Percentiles rank a stretch among this genome's conserved stretches.
These are phyloP conservation scores for Lentinula sp. DNA, from an alignment of 768 basidiomycete genomes.

Conservation along the genomic window DNA sequence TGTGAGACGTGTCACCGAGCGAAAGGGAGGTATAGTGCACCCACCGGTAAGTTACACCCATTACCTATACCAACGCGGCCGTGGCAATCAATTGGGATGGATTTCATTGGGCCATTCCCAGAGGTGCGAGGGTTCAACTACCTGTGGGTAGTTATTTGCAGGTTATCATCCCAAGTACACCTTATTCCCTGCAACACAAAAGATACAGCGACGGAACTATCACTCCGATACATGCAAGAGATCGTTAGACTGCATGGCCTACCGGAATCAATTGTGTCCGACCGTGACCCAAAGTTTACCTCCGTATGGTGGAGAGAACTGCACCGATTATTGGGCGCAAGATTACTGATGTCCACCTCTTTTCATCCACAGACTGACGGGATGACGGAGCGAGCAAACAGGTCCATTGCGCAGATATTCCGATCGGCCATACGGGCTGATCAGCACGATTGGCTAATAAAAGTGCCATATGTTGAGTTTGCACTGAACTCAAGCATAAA, in stretches of 20 bases:
- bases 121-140: background rate
- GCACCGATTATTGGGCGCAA: slow-evolving; percentile 9
- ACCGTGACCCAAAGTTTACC: slow-evolving; percentile 25
- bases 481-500: slow-evolving; percentile 12
- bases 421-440: slow-evolving; percentile 4
- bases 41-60: slow-evolving; percentile 7
- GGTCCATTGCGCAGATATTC: slow-evolving; percentile 10
- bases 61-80: slow-evolving; percentile 8
- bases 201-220: slow-evolving; percentile 9
- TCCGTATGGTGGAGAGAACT: slow-evolving; percentile 23
- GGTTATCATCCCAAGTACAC: slow-evolving; percentile 11
- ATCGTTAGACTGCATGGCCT: slow-evolving; percentile 11
- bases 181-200: slow-evolving; percentile 5
- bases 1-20: slow-evolving; percentile 9
- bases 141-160: slow-evolving; percentile 18
- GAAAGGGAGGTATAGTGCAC: background rate
- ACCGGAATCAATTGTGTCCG: slow-evolving; percentile 17
- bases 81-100: background rate
- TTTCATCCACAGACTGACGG: slow-evolving; percentile 26
- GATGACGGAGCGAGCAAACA: slow-evolving; percentile 6
- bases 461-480: slow-evolving; percentile 9
- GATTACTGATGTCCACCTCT: slow-evolving; percentile 16
- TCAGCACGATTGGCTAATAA: slow-evolving; percentile 12
- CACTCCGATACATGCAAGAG: slow-evolving; percentile 6
- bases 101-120: background rate